Conservation (phyloP, 345 rosid species). For the Moringa oleifera region DNA sequence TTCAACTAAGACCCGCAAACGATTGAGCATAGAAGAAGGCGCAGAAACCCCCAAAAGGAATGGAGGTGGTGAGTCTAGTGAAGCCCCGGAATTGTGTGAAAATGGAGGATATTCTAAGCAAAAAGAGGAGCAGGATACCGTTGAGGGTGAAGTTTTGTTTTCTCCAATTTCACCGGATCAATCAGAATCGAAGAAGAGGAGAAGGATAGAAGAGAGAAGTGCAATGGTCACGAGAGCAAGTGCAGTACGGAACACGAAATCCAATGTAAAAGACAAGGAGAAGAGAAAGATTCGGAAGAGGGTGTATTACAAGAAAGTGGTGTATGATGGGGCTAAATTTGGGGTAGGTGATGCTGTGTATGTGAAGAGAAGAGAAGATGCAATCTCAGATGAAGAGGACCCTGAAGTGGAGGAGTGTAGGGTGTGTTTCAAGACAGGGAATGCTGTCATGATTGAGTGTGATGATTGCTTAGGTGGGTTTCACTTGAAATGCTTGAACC, state of each 20-base stretch:
- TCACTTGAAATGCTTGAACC: slow-evolving; percentile 85
- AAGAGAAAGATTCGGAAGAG: slow-evolving; percentile 26
- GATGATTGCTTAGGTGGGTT: slow-evolving; percentile 89
- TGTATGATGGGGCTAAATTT: slow-evolving; percentile 65
- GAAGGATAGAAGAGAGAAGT: slow-evolving; percentile 15
- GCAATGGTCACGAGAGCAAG: slow-evolving; percentile 13
- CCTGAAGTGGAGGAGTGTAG: slow-evolving; percentile 78
- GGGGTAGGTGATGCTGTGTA: slow-evolving; percentile 78
- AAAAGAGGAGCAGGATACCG: slow-evolving; percentile 7
- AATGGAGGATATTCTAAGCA: neutral
- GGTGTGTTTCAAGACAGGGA: slow-evolving; percentile 66
- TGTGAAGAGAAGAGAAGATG: slow-evolving; percentile 78
- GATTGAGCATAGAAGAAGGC: neutral
- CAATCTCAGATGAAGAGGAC: slow-evolving; percentile 56
- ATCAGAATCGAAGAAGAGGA: slow-evolving; percentile 47
- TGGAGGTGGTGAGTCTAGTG: neutral
- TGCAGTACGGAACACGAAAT: slow-evolving; percentile 3
- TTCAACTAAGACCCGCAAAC: neutral
- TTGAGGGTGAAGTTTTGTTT: slow-evolving; percentile 26
- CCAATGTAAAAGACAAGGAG: slow-evolving; percentile 9
- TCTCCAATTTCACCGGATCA: slow-evolving; percentile 52
- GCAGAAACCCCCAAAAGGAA: slow-evolving; percentile 2
- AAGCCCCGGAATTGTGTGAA: slow-evolving; percentile 8
- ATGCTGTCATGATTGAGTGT: slow-evolving; percentile 72
- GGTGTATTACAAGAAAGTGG: slow-evolving; percentile 63